Percentiles rank a stretch among this genome's conserved stretches.
These are phyloP conservation scores for Venturia asperata DNA, from an alignment of 2,329 filamentous ascomycete genomes.

Conservation along the genomic window DNA sequence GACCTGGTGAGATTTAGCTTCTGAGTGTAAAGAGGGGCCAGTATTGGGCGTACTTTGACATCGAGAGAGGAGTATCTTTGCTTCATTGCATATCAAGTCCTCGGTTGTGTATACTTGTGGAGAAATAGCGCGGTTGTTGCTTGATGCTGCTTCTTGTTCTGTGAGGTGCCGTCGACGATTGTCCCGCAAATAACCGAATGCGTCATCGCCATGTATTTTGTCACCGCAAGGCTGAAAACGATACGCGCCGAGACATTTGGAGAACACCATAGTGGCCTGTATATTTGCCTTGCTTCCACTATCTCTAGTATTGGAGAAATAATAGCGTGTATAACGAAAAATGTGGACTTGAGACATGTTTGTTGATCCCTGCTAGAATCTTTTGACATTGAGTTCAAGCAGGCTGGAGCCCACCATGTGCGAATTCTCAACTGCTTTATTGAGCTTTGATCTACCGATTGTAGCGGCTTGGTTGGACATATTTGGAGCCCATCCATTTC, in stretches of 20 bases:
- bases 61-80: conserved; percentile 74
- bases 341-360: no score
- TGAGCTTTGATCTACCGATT: background rate
- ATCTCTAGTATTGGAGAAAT: no score
- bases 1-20: conserved; percentile 49
- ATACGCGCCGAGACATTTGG: background rate
- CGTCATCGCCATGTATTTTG: background rate
- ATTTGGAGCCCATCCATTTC: background rate
- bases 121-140: background rate
- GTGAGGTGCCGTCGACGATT: no score
- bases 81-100: conserved; percentile 50
- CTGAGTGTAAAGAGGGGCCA: background rate
- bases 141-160: background rate
- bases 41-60: conserved; percentile 50
- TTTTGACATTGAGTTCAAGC: no score
- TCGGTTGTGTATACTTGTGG: background rate
- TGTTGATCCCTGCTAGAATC: no score
- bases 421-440: no score
- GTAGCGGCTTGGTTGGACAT: background rate
- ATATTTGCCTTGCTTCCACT: background rate
- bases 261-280: background rate
- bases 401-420: background rate
- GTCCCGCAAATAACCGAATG: background rate
- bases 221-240: conserved; percentile 9
- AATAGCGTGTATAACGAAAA: no score